Evolutionary conservation across 768 basidiomycete genomes (phyloP).

Genomic region (Paxillus ammoniavirescens): DNA sequence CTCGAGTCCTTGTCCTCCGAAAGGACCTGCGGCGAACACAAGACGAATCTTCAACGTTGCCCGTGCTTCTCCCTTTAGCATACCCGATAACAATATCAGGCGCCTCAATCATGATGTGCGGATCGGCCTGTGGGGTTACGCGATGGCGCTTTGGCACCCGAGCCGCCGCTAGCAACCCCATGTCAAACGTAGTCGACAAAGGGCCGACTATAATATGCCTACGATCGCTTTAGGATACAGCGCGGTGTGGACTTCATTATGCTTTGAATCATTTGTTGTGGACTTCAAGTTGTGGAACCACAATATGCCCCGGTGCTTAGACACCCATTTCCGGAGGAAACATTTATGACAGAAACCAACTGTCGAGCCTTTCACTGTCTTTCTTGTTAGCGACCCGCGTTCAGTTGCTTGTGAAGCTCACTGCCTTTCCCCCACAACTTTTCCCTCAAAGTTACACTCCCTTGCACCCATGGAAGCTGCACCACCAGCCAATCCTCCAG

Average conservation of each 20-base stretch:
- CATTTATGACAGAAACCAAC: background rate
- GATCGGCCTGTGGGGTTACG: too few species aligned
- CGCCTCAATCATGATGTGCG: too few species aligned
- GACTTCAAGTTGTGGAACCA: slow-evolving; percentile 4
- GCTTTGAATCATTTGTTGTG: slow-evolving; percentile 10
- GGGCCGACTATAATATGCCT: background rate
- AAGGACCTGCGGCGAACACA: too few species aligned
- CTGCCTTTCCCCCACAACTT: background rate
- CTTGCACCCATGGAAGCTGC: slow-evolving; percentile 6
- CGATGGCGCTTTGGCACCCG: too few species aligned
- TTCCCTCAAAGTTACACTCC: slow-evolving; percentile 6
- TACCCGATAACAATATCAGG: too few species aligned
- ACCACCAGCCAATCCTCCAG: background rate
- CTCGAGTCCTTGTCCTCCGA: too few species aligned
- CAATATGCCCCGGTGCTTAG: background rate
- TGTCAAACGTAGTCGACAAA: slow-evolving; percentile 3
- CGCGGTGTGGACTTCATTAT: slow-evolving; percentile 14
- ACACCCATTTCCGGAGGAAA: background rate
- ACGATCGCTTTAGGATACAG: too few species aligned
- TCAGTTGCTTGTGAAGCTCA: background rate
- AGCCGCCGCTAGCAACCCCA: too few species aligned
- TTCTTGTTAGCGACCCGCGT: background rate
- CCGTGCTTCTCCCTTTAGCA: too few species aligned
- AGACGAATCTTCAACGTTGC: too few species aligned
- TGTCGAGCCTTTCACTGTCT: background rate